Base-by-base conservation (phyloP, 1,284 basidiomycete species). In the Pulveroboletus sp. region DNA sequence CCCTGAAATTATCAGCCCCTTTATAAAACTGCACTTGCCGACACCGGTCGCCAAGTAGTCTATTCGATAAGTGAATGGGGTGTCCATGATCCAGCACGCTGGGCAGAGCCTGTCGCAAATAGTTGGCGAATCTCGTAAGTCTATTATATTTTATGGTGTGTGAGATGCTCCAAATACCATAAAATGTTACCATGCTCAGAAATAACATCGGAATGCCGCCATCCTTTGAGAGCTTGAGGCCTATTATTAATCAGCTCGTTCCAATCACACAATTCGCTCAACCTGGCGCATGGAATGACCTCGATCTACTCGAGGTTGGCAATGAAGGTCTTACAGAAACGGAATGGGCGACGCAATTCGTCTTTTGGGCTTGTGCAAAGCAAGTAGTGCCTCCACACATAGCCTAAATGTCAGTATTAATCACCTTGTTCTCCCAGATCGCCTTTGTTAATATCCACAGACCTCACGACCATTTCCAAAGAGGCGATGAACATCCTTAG, bases 21-120 rank as follows among this genome's bases (percentile, higher is more conserved):
- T 42, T 58, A 45, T 46, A 40, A 44, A 61, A 31, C 29, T 24
- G 59, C 59, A 25, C 59, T 61, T 17, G 26, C 17, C 12, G 74
- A 73, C 0, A 81, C 79, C 0, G 76, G 75, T 6, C 76, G 78
- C 11, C 74, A 76, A 2, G 78, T 84, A 43, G 71, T 83, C 4
- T 85, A 79, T 62, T 80, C 81, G 12, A 74, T 83, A 28, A 84
- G 83, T 52, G 79, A 83, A 65, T 84, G 83, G 81, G 80, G 79
- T 42, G 73, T 80, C 33, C 68, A 72, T 54, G 67, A 81, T 59
- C 79, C 79, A 40, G 79, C 79, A 17, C 71, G 78, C 29, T 81
- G 80, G 80, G 78, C 71, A 2, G 70, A 73, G 43, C 58, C 63
- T 14, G 75, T 80, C 20, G 78, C 76, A 39, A 80, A 81, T 58